Evolutionary conservation across 2,329 filamentous ascomycete genomes (phyloP).

Genomic region (Uncinocarpus reesii): DNA sequence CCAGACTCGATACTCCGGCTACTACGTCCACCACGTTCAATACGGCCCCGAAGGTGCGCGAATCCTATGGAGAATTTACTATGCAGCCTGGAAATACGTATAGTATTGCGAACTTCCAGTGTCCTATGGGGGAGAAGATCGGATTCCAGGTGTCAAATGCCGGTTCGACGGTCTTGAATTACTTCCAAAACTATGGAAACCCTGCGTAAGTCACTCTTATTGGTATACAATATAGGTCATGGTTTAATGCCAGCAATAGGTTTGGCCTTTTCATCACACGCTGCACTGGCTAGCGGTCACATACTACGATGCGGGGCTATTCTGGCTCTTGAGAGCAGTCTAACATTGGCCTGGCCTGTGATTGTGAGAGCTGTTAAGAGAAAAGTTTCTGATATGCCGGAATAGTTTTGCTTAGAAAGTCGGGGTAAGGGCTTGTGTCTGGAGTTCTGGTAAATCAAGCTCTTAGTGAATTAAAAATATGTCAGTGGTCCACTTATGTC

Average conservation of each 20-base stretch:
- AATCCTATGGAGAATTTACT: conserved; percentile 37
- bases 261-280: conserved; percentile 14
- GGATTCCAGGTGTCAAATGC: conserved; percentile 44
- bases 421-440: too few species aligned
- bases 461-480: too few species aligned
- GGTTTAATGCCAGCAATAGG: neutral
- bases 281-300: conserved; percentile 8
- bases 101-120: conserved; percentile 44
- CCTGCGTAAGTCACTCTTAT: conserved; percentile 34
- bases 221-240: neutral
- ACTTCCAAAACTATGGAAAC: conserved; percentile 55
- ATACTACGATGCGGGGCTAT: too few species aligned
- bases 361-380: too few species aligned
- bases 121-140: conserved; percentile 45
- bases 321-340: too few species aligned
- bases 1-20: conserved; percentile 40
- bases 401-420: too few species aligned
- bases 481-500: too few species aligned
- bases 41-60: conserved; percentile 40
- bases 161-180: conserved; percentile 46
- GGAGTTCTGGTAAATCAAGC: too few species aligned
- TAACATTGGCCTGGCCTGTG: too few species aligned
- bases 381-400: too few species aligned
- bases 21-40: conserved; percentile 44
- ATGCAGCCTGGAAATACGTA: conserved; percentile 48